Base-by-base conservation (phyloP, 2,329 filamentous ascomycete genomes). In the Colletotrichum sp. region DNA sequence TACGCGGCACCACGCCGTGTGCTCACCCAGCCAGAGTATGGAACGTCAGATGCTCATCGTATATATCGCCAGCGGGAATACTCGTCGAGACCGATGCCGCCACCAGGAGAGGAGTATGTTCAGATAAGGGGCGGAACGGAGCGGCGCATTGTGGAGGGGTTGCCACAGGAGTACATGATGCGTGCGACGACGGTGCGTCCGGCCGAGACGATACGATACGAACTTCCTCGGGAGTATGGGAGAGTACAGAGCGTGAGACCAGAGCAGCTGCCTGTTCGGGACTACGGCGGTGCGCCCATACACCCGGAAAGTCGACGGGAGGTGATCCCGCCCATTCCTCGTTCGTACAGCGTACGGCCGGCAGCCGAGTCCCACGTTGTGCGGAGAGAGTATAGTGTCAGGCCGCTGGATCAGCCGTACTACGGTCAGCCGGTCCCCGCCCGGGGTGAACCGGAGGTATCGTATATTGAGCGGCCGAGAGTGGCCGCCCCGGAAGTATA, bases 11-110 rank as follows among this genome's bases (percentile, higher is more conserved):
- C 88, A 12, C 86, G 91, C 75, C 88, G 91, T 56, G 87, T 92
- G 58, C 85, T 94, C 26, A 92, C 92, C 13, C 90, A 93, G 76
- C 89, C 92, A 3, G 93, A 94, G 76, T 90, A 87, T 67, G 84
- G 87, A 65, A 80, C 87, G 30, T 80, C 88, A 9, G 89, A 91
- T 66, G 83, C 85, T 36, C 88, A 90, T 76, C 87, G 90, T 75
- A 84, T 87, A 32, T 91, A 90, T 76, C 88, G 89, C 18, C 88
- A 90, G 77, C 86, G 90, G 70, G 92, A 93, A 77, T 90, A 91
- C 77, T 89, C 91, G 6, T 83, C 84, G 77, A 90, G 87, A 48
- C 90, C 87, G 13, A 83, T 87, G 74, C 82, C 80, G 7, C 83
- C 83, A 4, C 82, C 85, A 4, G 81, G 81, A 38, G 84, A 84